Conservation (phyloP, 2,329 filamentous ascomycete genomes). For the Xylariaceae sp. region DNA sequence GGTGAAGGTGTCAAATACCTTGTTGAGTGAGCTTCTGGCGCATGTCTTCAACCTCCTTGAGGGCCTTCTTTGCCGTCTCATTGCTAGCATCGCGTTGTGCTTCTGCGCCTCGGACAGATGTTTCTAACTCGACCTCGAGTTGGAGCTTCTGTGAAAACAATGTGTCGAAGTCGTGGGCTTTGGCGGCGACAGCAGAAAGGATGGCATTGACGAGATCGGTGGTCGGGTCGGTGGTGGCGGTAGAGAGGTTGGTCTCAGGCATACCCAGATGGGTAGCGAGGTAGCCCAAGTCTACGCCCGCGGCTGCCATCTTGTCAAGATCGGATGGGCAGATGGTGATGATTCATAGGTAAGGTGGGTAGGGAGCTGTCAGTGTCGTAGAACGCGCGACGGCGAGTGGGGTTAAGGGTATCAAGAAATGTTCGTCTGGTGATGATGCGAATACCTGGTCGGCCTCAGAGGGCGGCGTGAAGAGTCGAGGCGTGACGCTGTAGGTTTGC, state of each 20-base stretch:
- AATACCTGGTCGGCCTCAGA: no score
- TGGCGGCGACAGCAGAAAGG: conserved; percentile 70
- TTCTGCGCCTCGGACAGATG: conserved; percentile 79
- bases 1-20: conserved; percentile 52
- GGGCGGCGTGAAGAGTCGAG: neutral
- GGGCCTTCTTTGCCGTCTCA: conserved; percentile 74
- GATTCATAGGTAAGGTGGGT: conserved; percentile 24
- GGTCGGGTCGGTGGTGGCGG: conserved; percentile 66
- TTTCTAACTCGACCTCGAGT: conserved; percentile 89
- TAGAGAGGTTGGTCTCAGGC: conserved; percentile 60
- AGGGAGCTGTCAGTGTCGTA: no score
- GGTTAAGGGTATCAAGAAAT: no score
- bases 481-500: neutral
- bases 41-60: conserved; percentile 79
- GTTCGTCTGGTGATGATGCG: no score
- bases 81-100: conserved; percentile 80
- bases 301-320: conserved; percentile 54
- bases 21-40: conserved; percentile 78
- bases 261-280: conserved; percentile 70
- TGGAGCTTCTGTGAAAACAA: conserved; percentile 85
- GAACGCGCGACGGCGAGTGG: no score
- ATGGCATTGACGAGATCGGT: conserved; percentile 73
- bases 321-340: conserved; percentile 11
- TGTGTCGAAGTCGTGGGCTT: conserved; percentile 78
- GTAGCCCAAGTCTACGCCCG: conserved; percentile 67